These are phyloP conservation scores for Cymodocea nodosa DNA, from an alignment of 116 monocot species.

Conservation along the genomic window DNA sequence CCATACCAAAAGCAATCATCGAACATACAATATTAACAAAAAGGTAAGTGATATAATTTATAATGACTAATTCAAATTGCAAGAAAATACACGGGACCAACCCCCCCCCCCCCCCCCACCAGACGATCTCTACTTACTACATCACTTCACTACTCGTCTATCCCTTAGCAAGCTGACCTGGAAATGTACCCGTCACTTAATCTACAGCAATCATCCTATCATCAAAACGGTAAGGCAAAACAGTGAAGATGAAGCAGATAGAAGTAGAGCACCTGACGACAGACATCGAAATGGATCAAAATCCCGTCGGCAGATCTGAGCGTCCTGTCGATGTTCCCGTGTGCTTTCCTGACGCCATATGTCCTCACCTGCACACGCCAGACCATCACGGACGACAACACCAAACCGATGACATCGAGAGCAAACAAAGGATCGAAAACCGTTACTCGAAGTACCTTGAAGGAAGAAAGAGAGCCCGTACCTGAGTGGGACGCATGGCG, in stretches of 20 bases:
- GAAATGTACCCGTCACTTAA: no score
- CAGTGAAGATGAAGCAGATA: not conserved
- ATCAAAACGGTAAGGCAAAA: not conserved
- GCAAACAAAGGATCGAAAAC: not conserved
- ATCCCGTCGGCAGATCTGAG: constrained; percentile 65
- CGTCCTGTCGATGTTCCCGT: constrained; percentile 76
- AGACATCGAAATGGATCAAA: constrained; percentile 55
- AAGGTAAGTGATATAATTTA: no score
- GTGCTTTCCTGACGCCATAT: constrained; percentile 52
- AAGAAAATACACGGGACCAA: no score
- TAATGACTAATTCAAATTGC: no score
- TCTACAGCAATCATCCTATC: no score
- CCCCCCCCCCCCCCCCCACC: no score
- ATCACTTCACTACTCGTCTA: no score
- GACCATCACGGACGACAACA: not conserved
- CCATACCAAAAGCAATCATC: no score
- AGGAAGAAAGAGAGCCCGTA: not conserved
- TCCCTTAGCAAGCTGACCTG: no score
- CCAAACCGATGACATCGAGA: not conserved
- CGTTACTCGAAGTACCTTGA: no score
- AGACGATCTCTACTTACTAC: no score
- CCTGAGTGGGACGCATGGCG: constrained; percentile 91
- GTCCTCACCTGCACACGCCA: constrained; percentile 44
- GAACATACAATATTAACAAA: no score
- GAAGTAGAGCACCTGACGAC: constrained; percentile 34